Evolutionary conservation across 2,329 filamentous ascomycete genomes (phyloP), one percentile per base, ranked within the genome.

Genomic region (Talaromyces atroroseus): DNA sequence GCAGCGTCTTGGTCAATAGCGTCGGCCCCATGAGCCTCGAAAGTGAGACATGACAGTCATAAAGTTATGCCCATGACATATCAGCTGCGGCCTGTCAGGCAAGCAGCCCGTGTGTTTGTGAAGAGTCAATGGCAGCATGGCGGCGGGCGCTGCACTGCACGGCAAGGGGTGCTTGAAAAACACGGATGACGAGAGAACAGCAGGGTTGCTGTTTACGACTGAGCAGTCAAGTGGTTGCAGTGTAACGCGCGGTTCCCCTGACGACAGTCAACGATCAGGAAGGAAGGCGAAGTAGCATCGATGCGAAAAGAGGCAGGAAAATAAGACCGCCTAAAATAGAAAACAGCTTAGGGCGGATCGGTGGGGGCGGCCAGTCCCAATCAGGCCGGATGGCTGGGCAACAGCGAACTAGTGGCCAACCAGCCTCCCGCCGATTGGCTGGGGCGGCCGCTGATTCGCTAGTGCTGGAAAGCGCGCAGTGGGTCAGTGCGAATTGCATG

Each of bases 161-260:
- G 4, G 26, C 26, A 29, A 29, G 26, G 26, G 26, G 26, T 29
- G 26, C 5, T 34, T 34, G 32, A 36, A 14, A 36, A 14, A 16
- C 32, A 16, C 12, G 29, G 32, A 36, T 16, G 32, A 16, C 26
- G 26, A 29, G n/a, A n/a, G n/a, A n/a, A n/a, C n/a, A n/a, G n/a
- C 26, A 8, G 26, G 26, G 26, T 29, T 29, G 26, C n/a, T n/a
- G n/a, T n/a, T n/a, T n/a, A n/a, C n/a, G n/a, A n/a, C n/a, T n/a
- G n/a, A n/a, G n/a, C n/a, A n/a, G n/a, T n/a, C n/a, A n/a, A 8
- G 26, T 29, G 26, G 26, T 29, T 29, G 26, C 8, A 8, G 26
- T 29, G 26, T 29, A 29, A n/a, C n/a, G 26, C 8, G 8, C 26
- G 36, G 50, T 52, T 52, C 38, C 50, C 50, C 50, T 52, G 50